Base-by-base conservation (phyloP, 2,329 filamentous ascomycete genomes). In the Xylaria digitata region DNA sequence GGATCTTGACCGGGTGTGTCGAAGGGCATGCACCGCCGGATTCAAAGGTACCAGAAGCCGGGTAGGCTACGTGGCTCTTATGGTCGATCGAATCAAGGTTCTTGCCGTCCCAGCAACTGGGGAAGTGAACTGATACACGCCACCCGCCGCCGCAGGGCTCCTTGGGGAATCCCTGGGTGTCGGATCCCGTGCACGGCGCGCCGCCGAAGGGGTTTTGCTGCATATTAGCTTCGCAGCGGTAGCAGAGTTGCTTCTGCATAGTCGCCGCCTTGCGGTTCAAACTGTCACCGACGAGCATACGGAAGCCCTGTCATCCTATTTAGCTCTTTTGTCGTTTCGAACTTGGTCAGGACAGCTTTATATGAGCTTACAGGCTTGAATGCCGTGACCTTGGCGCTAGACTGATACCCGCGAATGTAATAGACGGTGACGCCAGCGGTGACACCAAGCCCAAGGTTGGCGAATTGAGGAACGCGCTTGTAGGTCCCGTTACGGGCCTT, bases 71-170 rank as follows among this genome's bases (percentile, higher is more conserved):
- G 69, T 77, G 75, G 34, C 70, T 59, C 72, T 76, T 75, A 71
- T 79, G 77, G 72, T 79, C 75, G 15, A 71, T 61, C 45, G 72
- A 74, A 66, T 79, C 77, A 8, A 75, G 67, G 71, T 78, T 78
- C 71, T 70, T 70, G 48, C 77, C 77, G 56, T 79, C 77, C 76
- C 76, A 78, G 67, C 75, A 76, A 13, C 69, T 70, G n/a, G 75
- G 75, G 70, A 77, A 77, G 56, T 74, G 73, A 4, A 76, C 68
- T 3, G 71, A 70, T 21, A 76, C 75, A 2, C 75, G 72, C 69
- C 74, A 76, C 11, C 74, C 74, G 40, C 74, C 75, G 21, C 71
- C 71, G 66, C 75, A 76, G 6, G 70, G 23, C 21, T 70, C 26
- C 50, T 60, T 66, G 11, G 75, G 75, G 70, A 76, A 76, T 0